Evolutionary conservation across 2,329 filamentous ascomycete genomes (phyloP).

Genomic region (Colletotrichum godetiae): DNA sequence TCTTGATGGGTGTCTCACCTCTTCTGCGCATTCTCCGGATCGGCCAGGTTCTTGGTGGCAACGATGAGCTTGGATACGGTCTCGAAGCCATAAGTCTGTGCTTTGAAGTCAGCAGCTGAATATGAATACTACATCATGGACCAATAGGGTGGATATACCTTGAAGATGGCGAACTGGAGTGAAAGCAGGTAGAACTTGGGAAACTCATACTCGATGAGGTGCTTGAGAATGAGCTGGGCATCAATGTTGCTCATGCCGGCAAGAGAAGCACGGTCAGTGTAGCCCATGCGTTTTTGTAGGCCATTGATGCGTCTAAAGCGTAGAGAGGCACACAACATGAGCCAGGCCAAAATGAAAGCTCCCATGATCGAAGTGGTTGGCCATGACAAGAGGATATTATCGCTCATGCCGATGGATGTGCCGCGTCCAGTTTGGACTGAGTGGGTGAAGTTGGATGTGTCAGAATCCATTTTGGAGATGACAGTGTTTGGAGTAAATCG

Average conservation of each 20-base stretch:
- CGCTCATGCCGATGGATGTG: background rate
- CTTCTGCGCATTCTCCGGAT: slow-evolving; percentile 46
- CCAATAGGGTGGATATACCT: slow-evolving; percentile 40
- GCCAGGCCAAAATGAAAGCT: slow-evolving; percentile 44
- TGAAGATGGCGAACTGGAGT: slow-evolving; percentile 54
- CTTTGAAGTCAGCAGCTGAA: background rate
- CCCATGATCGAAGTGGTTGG: slow-evolving; percentile 2
- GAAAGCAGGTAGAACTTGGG: slow-evolving; percentile 50
- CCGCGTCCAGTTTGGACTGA: background rate
- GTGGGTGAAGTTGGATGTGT: slow-evolving; percentile 5
- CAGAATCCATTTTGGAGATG: slow-evolving; percentile 3
- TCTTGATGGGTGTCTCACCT: slow-evolving; percentile 40
- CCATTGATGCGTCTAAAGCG: slow-evolving; percentile 49
- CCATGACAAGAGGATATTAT: background rate
- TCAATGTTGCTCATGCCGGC: slow-evolving; percentile 55
- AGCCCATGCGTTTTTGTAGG: slow-evolving; percentile 45
- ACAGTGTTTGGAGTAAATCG: background rate
- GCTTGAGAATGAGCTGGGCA: slow-evolving; percentile 56
- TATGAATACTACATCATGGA: background rate
- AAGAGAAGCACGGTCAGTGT: slow-evolving; percentile 48
- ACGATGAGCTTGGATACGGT: slow-evolving; percentile 50
- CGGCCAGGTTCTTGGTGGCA: slow-evolving; percentile 49
- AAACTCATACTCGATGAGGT: slow-evolving; percentile 48
- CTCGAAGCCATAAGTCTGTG: slow-evolving; percentile 53
- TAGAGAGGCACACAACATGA: slow-evolving; percentile 47